Evolutionary conservation across 176 grass and related monocot genomes (phyloP).

Genomic region (Lolium rigidum): DNA sequence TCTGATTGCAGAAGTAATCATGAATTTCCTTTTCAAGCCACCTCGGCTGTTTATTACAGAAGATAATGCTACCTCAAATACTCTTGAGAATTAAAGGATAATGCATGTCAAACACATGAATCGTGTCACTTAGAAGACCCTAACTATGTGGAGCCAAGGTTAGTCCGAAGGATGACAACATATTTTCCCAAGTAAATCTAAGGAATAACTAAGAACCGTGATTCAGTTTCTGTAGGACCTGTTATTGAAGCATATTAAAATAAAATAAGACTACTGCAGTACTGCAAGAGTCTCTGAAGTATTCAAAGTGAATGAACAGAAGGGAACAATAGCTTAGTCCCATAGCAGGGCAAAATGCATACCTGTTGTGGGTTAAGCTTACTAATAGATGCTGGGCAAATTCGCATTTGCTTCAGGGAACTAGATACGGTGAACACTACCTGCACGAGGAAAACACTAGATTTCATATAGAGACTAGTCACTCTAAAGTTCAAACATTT

Average conservation of each 20-base stretch:
- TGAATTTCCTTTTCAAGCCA: not conserved
- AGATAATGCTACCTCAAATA: slow-evolving; percentile 10
- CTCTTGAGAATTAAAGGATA: not conserved
- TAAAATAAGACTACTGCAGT: not conserved
- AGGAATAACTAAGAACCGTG: not conserved
- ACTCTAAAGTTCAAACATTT: slow-evolving; percentile 30
- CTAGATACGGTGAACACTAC: slow-evolving; percentile 51
- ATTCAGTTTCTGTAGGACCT: slow-evolving; percentile 13
- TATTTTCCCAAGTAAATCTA: slow-evolving; percentile 22
- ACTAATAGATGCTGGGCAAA: slow-evolving; percentile 61
- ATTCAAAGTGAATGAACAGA: not conserved
- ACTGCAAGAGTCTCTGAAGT: slow-evolving; percentile 11
- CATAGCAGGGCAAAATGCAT: slow-evolving; percentile 22
- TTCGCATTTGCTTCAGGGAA: slow-evolving; percentile 54
- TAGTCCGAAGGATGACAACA: slow-evolving; percentile 8
- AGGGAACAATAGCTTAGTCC: not conserved
- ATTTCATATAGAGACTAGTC: slow-evolving; percentile 28
- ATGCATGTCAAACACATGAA: not conserved
- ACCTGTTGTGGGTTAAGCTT: slow-evolving; percentile 83
- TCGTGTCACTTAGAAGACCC: not conserved
- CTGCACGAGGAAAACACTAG: slow-evolving; percentile 47
- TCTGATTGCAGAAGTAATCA: not conserved
- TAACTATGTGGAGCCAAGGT: slow-evolving; percentile 24
- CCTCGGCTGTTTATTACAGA: slow-evolving; percentile 1
- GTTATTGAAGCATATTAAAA: slow-evolving; percentile 23